A percentile compares a stretch with the other conserved stretches of the same genome.
Evolutionary conservation across 768 basidiomycete species (phyloP).

Genomic region (Tricholoma terreum): DNA sequence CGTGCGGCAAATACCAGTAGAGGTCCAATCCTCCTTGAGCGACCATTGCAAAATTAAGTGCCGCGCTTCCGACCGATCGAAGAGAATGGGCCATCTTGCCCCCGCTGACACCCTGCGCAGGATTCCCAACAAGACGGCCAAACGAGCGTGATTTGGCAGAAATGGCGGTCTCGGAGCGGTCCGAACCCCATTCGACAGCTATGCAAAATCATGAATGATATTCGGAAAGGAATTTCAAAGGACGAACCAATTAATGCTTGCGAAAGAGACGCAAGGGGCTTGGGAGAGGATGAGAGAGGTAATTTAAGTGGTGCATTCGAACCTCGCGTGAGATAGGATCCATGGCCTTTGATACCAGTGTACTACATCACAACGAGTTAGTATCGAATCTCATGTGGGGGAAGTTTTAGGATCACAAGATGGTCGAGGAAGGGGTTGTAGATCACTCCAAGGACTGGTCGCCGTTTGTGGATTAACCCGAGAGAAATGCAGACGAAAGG

Average conservation of each 20-base stretch:
- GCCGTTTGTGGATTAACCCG: conserved; percentile 78
- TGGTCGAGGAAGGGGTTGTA: conserved; percentile 91
- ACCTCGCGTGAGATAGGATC: conserved; percentile 68
- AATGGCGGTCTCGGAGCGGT: conserved; percentile 55
- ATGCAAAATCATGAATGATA: conserved; percentile 7
- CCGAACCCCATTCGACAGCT: conserved; percentile 90
- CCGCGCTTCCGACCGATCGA: conserved; percentile 80
- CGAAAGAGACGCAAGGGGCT: conserved; percentile 63
- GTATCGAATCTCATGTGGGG: neutral
- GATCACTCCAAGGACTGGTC: conserved; percentile 86
- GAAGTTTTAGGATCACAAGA: conserved; percentile 44
- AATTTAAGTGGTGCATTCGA: conserved; percentile 46
- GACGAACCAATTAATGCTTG: conserved; percentile 65
- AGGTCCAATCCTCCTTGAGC: conserved; percentile 87
- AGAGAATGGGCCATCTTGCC: conserved; percentile 87
- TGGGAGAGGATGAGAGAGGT: conserved; percentile 58
- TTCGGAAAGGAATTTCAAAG: neutral
- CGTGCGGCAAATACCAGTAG: conserved; percentile 63
- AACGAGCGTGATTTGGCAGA: conserved; percentile 64
- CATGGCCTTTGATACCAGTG: conserved; percentile 74
- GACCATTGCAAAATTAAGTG: conserved; percentile 78
- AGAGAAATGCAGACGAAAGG: conserved; percentile 90
- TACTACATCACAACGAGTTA: conserved; percentile 42
- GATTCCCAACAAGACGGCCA: conserved; percentile 71
- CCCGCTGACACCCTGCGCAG: conserved; percentile 53